A percentile compares a stretch with the other conserved stretches of the same genome.
phyloP scores from a whole-genome alignment of 768 basidiomycete species.

The Saitozyma podzolica region DNA sequence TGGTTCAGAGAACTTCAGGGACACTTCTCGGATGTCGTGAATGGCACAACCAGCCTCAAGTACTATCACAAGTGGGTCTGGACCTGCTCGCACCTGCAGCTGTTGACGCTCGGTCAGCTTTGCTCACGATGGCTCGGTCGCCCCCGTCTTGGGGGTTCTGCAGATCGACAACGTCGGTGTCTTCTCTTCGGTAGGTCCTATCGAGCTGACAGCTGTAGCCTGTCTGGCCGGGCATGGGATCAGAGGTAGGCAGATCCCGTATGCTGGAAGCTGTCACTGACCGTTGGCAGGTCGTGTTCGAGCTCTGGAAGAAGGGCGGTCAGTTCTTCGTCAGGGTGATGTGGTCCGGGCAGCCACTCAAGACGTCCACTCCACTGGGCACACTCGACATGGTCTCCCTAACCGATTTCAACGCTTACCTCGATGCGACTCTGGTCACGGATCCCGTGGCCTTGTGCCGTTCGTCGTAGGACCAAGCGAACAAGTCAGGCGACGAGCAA shows the following conservation, averaged over 20 bases:
- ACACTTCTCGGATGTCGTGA: constrained; percentile 17
- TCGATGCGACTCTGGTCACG: constrained; percentile 14
- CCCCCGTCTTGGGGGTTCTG: constrained; percentile 35
- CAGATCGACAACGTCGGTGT: constrained; percentile 23
- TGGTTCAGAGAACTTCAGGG: constrained; percentile 31
- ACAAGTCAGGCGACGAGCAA: neutral
- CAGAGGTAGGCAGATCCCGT: constrained; percentile 16
- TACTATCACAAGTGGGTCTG: constrained; percentile 31
- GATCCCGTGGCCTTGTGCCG: constrained; percentile 17
- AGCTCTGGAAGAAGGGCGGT: constrained; percentile 25
- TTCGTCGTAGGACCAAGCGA: neutral
- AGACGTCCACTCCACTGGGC: constrained; percentile 39
- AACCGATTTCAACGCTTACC: constrained; percentile 14
- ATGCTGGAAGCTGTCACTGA: neutral
- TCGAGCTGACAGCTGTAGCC: neutral
- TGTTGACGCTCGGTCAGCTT: constrained; percentile 15
- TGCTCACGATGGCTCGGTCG: constrained; percentile 40
- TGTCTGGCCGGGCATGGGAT: constrained; percentile 43
- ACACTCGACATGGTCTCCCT: constrained; percentile 27
- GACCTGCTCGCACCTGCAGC: neutral
- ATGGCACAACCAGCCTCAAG: constrained; percentile 12
- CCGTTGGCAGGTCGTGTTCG: constrained; percentile 21
- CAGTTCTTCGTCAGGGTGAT: constrained; percentile 29
- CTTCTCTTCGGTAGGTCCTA: neutral
- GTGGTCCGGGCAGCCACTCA: constrained; percentile 30